Conservation (phyloP, 441 rosid genomes). For the Metrosideros polymorpha region DNA sequence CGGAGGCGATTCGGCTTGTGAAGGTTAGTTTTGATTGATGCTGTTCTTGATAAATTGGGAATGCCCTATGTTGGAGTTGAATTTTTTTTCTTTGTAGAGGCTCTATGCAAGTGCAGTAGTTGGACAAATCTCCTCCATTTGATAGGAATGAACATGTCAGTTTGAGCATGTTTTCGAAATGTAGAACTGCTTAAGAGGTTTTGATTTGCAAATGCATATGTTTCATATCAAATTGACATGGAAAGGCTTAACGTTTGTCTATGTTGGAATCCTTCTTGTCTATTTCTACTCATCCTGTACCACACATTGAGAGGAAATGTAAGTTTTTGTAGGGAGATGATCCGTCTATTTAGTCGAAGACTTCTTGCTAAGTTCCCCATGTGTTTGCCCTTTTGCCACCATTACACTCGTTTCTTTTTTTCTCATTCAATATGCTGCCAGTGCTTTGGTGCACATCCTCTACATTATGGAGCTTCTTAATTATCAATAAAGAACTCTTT, state of each 20-base stretch:
- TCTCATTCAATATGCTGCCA: not conserved
- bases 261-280: not conserved
- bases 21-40: slow-evolving; percentile 43
- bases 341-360: not conserved
- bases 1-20: slow-evolving; percentile 73
- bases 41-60: not conserved
- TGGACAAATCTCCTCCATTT: not conserved
- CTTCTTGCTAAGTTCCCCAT: not conserved
- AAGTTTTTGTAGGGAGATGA: not conserved
- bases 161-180: not conserved
- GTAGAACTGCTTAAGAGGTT: not conserved
- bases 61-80: not conserved
- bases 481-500: not conserved
- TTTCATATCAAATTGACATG: not conserved
- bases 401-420: not conserved
- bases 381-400: not conserved
- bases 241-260: not conserved
- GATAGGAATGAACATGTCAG: not conserved
- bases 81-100: not conserved
- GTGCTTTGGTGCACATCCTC: not conserved
- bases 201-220: not conserved
- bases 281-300: not conserved
- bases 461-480: not conserved
- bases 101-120: not conserved
- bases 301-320: not conserved